phyloP scores from a whole-genome alignment of 352 stramenopile species.

The Detonula confervacea region DNA sequence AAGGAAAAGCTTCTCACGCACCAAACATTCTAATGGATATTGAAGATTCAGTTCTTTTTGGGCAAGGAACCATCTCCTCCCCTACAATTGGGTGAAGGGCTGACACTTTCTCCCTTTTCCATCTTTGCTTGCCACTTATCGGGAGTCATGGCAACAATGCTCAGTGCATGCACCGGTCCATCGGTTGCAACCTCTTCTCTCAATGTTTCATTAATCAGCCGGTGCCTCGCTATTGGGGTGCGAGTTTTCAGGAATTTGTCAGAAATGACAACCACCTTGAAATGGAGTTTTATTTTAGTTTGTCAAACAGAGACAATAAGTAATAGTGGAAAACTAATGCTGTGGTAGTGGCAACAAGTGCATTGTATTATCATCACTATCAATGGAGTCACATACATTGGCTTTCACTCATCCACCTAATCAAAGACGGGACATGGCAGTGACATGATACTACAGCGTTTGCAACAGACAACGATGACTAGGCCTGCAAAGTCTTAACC shows the following conservation, averaged over 20 bases:
- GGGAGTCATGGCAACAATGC: slow-evolving; percentile 93
- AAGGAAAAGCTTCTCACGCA: neutral
- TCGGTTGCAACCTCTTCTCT: slow-evolving; percentile 86
- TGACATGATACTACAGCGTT: too few species aligned
- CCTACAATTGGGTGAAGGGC: slow-evolving; percentile 66
- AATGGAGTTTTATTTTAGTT: too few species aligned
- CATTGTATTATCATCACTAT: too few species aligned
- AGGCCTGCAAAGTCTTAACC: too few species aligned
- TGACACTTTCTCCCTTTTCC: slow-evolving; percentile 53
- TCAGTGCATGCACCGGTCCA: slow-evolving; percentile 91
- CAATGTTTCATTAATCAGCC: slow-evolving; percentile 91
- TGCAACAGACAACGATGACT: too few species aligned
- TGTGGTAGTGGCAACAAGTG: too few species aligned
- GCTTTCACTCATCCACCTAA: too few species aligned
- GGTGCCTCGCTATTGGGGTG: slow-evolving; percentile 85
- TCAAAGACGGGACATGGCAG: too few species aligned
- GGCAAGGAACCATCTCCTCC: slow-evolving; percentile 80
- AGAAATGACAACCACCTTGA: slow-evolving; percentile 94
- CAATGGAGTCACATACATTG: too few species aligned
- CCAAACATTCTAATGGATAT: too few species aligned
- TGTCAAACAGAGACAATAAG: too few species aligned
- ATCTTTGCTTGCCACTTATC: slow-evolving; percentile 87
- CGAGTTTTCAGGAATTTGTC: slow-evolving; percentile 91
- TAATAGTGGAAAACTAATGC: too few species aligned
- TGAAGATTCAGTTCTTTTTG: slow-evolving; percentile 37